phyloP scores from a whole-genome alignment of 2,329 filamentous ascomycete species.

The Diplodia intermedia region DNA sequence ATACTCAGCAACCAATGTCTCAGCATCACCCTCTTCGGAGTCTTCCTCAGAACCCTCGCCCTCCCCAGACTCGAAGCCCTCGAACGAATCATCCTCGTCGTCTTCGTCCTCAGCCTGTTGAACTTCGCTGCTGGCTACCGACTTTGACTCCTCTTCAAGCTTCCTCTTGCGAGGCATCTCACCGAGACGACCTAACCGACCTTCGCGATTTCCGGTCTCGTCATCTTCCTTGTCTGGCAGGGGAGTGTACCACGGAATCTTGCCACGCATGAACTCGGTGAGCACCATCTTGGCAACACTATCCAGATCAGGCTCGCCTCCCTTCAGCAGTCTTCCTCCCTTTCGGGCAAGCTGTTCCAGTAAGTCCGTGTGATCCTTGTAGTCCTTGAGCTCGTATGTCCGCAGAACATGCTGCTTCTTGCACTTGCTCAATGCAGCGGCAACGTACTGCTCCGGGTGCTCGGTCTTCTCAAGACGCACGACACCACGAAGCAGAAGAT shows the following conservation, averaged over 20 bases:
- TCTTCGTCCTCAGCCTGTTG: conserved; percentile 43
- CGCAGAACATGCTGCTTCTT: conserved; percentile 88
- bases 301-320: conserved; percentile 93
- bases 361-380: conserved; percentile 79
- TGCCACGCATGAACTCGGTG: conserved; percentile 94
- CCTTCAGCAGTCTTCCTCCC: conserved; percentile 82
- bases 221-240: conserved; percentile 64
- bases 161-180: conserved; percentile 81
- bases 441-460: conserved; percentile 94
- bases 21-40: conserved; percentile 38
- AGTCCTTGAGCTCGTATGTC: conserved; percentile 83
- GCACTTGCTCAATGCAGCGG: conserved; percentile 78
- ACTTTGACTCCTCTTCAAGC: conserved; percentile 49
- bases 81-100: conserved; percentile 34
- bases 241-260: conserved; percentile 94
- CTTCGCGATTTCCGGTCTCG: conserved; percentile 63
- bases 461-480: conserved; percentile 96
- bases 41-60: conserved; percentile 35
- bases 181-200: conserved; percentile 78
- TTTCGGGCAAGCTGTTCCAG: conserved; percentile 87
- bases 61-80: conserved; percentile 32
- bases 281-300: conserved; percentile 96
- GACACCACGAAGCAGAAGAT: conserved; percentile 88
- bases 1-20: conserved; percentile 36
- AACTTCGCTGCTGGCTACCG: conserved; percentile 54